Base-by-base conservation (phyloP, 805 yeast genomes). In the Cyberlindnera japonica region DNA sequence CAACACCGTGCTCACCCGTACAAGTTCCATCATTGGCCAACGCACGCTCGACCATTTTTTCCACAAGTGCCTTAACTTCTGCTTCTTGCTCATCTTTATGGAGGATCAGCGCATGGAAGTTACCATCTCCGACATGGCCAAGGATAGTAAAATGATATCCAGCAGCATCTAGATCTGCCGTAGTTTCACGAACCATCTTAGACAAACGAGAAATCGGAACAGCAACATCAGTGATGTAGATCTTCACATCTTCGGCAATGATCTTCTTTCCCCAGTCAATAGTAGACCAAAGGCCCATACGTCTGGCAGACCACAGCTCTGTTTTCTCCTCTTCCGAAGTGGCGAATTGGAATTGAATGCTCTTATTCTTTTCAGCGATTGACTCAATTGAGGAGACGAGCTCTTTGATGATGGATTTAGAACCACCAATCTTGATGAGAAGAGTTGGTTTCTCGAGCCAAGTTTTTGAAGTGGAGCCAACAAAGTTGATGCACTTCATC, bases 1-100 rank as follows among this genome's bases (percentile, higher is more conserved):
- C 95, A 28, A 87, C 76, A 12, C 95, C 95, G 57, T 86, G 95
- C 55, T 86, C 95, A 25, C 95, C 95, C 5, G 89, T 82, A 49
- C 88, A 80, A 2, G 95, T 86, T 2, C 95, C 95, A 38, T 85
- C 95, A 27, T 79, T 72, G 1, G 65, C 72, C 14, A 86, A 63
- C 0, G 91, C 95, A 29, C 80, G 58, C 32, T 69, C 55, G 35
- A 83, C 83, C 83, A 86, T 79, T 37, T 74, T 67, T 20, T 72
- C 69, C 12, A 82, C 80, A 11, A 82, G 53, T 11, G 57, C 53
- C 43, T 74, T 72, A 3, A 77, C 81, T 17, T 58, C 59, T 1
- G 63, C 61, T 15, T 65, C 51, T 48, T 78, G 74, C 16, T 73
- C 72, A 0, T 77, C 75, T 33, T 69, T 71, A 59, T 79, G 82